phyloP scores from a whole-genome alignment of 176 grass and related monocot species.

The Oryza glumipatula region DNA sequence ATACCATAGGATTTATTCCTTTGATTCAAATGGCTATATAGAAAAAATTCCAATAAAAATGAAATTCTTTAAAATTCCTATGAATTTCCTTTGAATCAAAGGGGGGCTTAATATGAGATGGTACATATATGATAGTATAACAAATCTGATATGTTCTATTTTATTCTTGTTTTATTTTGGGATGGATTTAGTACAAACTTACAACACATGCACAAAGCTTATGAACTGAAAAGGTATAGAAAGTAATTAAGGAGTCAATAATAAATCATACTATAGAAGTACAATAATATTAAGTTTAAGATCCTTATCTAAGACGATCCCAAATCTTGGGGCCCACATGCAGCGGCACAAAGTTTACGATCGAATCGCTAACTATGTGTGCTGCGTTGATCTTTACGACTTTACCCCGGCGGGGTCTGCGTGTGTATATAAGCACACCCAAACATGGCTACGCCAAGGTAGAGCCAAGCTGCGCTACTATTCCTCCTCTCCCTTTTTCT shows the following conservation, averaged over 20 bases:
- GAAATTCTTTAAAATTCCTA: no score
- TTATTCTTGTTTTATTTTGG: no score
- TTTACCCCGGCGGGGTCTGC: background rate
- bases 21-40: no score
- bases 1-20: no score
- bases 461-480: background rate
- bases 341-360: background rate
- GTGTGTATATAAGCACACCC: conserved; percentile 17
- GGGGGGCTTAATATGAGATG: no score
- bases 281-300: no score
- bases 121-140: no score
- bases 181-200: no score
- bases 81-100: no score
- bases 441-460: conserved; percentile 14
- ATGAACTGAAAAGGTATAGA: background rate
- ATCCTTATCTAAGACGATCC: background rate
- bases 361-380: background rate
- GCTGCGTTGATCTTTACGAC: background rate
- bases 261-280: background rate
- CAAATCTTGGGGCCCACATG: conserved; percentile 21
- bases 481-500: background rate
- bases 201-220: background rate
- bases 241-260: background rate
- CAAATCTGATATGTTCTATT: no score
- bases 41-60: no score